phyloP scores from a whole-genome alignment of 2,329 filamentous ascomycete genomes.

The Fusarium sp. region DNA sequence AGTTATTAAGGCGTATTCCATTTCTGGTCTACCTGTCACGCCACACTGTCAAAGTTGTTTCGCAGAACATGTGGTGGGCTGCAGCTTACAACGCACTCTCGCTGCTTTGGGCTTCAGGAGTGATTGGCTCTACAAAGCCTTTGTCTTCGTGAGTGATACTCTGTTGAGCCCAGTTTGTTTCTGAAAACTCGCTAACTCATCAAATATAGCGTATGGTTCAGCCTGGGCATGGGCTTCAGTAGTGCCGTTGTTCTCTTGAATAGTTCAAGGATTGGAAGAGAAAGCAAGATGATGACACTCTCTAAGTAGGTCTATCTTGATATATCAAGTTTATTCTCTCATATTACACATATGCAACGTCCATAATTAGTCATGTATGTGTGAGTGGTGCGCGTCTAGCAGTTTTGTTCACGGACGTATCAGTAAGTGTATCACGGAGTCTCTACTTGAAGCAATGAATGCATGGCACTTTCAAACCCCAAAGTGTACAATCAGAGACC shows the following conservation, averaged over 20 bases:
- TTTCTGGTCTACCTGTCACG: not conserved
- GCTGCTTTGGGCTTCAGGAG: not conserved
- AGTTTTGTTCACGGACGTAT: not conserved
- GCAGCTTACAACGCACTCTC: not conserved
- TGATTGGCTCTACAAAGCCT: not conserved
- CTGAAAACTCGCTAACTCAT: not conserved
- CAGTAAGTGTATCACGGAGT: not conserved
- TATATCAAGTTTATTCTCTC: not conserved
- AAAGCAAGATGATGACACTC: not conserved
- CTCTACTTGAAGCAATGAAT: not conserved
- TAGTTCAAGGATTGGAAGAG: not conserved
- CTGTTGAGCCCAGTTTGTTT: rapidly evolving
- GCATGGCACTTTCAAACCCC: not conserved
- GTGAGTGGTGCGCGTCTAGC: not conserved
- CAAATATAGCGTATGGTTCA: not conserved
- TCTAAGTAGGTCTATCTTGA: not conserved
- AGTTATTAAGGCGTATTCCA: not conserved
- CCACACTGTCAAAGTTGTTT: not conserved
- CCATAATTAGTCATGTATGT: too few species aligned
- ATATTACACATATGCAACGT: not conserved
- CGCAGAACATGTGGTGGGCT: not conserved
- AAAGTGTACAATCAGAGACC: too few species aligned
- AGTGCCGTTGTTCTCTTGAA: not conserved
- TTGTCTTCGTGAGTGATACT: not conserved
- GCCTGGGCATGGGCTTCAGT: not conserved